Evolutionary conservation across 2,329 filamentous ascomycete species (phyloP).

Genomic region (Pseudocercospora musae): DNA sequence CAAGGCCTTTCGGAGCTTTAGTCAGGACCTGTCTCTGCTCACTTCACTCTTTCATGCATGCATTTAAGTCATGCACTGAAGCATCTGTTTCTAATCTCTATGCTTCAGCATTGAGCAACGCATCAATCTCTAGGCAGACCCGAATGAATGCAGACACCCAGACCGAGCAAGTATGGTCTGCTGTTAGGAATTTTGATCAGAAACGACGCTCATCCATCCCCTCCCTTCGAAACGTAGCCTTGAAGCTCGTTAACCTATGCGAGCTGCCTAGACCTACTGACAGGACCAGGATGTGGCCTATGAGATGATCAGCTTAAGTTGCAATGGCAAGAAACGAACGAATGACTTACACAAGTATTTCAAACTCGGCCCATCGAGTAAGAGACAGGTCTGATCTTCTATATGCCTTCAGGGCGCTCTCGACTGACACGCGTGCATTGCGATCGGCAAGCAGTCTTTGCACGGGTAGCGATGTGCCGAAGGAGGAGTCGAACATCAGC

Average conservation of each 20-base stretch:
- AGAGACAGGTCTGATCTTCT: slow-evolving; percentile 68
- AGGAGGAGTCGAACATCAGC: slow-evolving; percentile 85
- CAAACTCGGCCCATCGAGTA: slow-evolving; percentile 70
- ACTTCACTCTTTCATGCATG: not conserved
- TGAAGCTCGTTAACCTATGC: not conserved
- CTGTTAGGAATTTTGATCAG: not conserved
- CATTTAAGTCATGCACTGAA: not conserved
- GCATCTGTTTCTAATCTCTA: not conserved
- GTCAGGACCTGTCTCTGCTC: not conserved
- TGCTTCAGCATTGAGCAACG: not conserved
- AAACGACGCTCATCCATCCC: not conserved
- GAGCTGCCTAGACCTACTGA: slow-evolving; percentile 25
- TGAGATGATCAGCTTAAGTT: not conserved
- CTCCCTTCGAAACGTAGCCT: not conserved
- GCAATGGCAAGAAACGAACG: slow-evolving; percentile 28
- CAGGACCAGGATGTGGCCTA: slow-evolving; percentile 28
- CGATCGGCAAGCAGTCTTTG: slow-evolving; percentile 54
- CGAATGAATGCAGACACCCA: not conserved
- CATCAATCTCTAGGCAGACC: not conserved
- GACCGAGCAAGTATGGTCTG: not conserved
- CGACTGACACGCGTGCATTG: slow-evolving; percentile 40
- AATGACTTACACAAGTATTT: slow-evolving; percentile 45
- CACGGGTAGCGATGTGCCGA: slow-evolving; percentile 65
- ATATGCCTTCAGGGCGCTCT: slow-evolving; percentile 65
- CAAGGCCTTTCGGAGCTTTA: not conserved